Evolutionary conservation across 495 filamentous ascomycete genomes (phyloP).

Genomic region (Hypoxylon fragiforme): DNA sequence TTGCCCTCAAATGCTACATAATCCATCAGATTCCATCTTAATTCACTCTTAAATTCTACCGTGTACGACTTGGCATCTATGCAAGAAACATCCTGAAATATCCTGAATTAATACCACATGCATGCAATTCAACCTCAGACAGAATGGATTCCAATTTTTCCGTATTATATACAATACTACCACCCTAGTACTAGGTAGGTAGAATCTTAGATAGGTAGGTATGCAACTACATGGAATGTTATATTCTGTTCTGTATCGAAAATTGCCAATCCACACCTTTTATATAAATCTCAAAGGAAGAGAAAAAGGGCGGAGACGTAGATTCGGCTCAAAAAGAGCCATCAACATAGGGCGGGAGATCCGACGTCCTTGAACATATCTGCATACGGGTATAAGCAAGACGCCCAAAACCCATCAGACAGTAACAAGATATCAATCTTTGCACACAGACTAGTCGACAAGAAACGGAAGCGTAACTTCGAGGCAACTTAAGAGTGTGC

Average conservation of each 20-base stretch:
- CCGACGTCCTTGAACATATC: constrained; percentile 33
- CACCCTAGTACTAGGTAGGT: too few relatives aligned
- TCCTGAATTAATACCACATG: too few relatives aligned
- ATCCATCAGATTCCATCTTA: too few relatives aligned
- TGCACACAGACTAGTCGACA: constrained; percentile 96
- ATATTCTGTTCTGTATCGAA: constrained; percentile 21
- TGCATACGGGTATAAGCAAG: constrained; percentile 41
- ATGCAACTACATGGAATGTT: too few relatives aligned
- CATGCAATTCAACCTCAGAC: too few relatives aligned
- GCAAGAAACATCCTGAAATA: too few relatives aligned
- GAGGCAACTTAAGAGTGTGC: constrained; percentile 97
- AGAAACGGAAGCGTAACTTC: constrained; percentile 66
- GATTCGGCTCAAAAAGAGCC: constrained; percentile 20
- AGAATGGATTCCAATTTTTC: too few relatives aligned
- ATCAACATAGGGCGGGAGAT: constrained; percentile 20
- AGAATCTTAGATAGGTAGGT: too few relatives aligned
- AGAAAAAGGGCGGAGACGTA: constrained; percentile 24
- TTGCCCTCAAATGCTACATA: too few relatives aligned
- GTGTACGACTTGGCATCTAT: too few relatives aligned
- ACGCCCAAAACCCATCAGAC: constrained; percentile 44
- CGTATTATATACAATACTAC: too few relatives aligned
- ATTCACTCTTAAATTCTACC: too few relatives aligned
- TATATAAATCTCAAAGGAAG: constrained; percentile 1
- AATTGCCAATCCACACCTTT: constrained; percentile 23
- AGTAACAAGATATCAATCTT: constrained; percentile 61